phyloP scores from a whole-genome alignment of 2,329 filamentous ascomycete species.

The Botrytis byssoidea region DNA sequence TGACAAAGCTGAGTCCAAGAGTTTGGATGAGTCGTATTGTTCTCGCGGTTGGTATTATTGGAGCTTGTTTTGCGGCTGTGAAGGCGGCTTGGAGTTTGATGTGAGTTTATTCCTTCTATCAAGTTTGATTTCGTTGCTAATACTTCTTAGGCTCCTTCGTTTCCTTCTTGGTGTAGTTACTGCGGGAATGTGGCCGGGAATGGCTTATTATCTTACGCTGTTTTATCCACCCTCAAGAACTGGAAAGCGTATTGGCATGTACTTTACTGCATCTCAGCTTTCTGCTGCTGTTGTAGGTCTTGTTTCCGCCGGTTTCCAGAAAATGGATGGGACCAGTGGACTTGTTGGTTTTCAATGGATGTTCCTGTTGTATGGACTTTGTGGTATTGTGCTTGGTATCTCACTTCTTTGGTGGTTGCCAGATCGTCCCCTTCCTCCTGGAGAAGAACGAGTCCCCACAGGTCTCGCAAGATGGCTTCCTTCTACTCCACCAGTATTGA shows the following conservation, averaged over 20 bases:
- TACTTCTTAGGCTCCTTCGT: slow-evolving; percentile 60
- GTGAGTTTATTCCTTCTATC: slow-evolving; percentile 23
- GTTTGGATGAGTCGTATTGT: slow-evolving; percentile 94
- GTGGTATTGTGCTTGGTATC: slow-evolving; percentile 70
- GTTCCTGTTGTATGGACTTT: slow-evolving; percentile 83
- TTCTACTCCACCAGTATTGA: slow-evolving; percentile 65
- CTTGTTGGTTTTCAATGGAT: slow-evolving; percentile 87
- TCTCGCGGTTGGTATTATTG: slow-evolving; percentile 80
- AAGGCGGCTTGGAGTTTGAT: slow-evolving; percentile 76
- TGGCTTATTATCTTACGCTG: slow-evolving; percentile 88
- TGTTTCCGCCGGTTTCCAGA: slow-evolving; percentile 86
- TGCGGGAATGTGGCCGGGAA: slow-evolving; percentile 92
- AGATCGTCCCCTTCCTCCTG: slow-evolving; percentile 74
- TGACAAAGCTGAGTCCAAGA: slow-evolving; percentile 80
- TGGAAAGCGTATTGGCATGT: slow-evolving; percentile 83
- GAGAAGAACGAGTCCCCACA: slow-evolving; percentile 47
- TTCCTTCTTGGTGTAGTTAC: slow-evolving; percentile 84
- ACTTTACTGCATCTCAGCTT: slow-evolving; percentile 85
- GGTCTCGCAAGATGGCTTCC: slow-evolving; percentile 66
- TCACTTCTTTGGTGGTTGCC: slow-evolving; percentile 85
- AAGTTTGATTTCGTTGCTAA: slow-evolving; percentile 15
- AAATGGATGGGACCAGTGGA: slow-evolving; percentile 78
- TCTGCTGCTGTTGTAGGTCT: slow-evolving; percentile 87
- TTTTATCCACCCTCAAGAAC: slow-evolving; percentile 88
- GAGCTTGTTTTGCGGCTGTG: slow-evolving; percentile 79